Percentiles rank a stretch among this genome's conserved stretches.
These are phyloP conservation scores for Protea cynaroides DNA, from an alignment of 164 flowering plant species.

Conservation along the genomic window DNA sequence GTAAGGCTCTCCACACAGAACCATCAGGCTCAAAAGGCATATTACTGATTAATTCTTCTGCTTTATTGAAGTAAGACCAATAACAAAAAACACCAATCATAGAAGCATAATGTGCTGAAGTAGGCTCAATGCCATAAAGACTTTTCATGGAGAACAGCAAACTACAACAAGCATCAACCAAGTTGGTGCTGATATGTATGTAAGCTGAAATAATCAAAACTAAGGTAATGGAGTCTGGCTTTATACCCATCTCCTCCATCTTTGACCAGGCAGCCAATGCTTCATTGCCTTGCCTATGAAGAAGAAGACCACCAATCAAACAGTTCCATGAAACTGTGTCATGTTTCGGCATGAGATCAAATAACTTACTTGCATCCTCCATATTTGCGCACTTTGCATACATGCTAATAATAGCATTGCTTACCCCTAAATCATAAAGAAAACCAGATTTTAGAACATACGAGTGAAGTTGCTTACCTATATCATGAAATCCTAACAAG, in stretches of 20 bases:
- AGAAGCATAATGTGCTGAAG: constrained; percentile 71
- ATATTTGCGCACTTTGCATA: constrained; percentile 68
- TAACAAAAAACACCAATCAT: constrained; percentile 63
- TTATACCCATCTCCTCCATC: constrained; percentile 40
- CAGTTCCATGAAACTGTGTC: constrained; percentile 82
- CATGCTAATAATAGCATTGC: constrained; percentile 76
- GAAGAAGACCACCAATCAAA: constrained; percentile 55
- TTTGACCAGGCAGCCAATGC: constrained; percentile 58
- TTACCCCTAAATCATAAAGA: constrained; percentile 41
- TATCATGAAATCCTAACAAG: constrained; percentile 47
- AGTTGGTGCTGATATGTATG: constrained; percentile 39
- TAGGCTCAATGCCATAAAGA: constrained; percentile 46
- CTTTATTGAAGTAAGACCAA: constrained; percentile 75
- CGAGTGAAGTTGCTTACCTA: constrained; percentile 79
- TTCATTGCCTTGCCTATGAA: constrained; percentile 67
- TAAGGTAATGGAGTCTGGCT: constrained; percentile 59
- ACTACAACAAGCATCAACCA: constrained; percentile 46
- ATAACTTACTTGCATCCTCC: constrained; percentile 46
- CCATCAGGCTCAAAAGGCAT: constrained; percentile 62
- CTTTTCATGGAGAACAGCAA: constrained; percentile 61
- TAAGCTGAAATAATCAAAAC: constrained; percentile 65
- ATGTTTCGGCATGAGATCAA: constrained; percentile 46
- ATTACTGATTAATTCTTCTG: constrained; percentile 49
- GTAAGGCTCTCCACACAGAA: constrained; percentile 79
- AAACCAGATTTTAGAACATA: constrained; percentile 48